Base-by-base conservation (phyloP, 2,329 filamentous ascomycete genomes). In the Lecanicillium sp. region DNA sequence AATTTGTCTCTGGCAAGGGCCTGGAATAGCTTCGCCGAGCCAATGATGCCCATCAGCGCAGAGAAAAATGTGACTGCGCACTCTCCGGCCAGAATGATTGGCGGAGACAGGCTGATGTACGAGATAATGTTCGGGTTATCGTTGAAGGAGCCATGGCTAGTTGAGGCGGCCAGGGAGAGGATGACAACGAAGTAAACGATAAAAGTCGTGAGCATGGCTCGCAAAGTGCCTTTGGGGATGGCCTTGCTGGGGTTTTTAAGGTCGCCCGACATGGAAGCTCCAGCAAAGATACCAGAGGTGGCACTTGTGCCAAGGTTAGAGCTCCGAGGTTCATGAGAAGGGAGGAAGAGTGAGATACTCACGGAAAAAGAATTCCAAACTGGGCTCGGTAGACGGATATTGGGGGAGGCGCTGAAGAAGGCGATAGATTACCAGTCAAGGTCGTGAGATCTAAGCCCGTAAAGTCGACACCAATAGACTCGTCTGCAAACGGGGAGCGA, bases 251-350 rank as follows among this genome's bases (percentile, higher is more conserved):
- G 87, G 46, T 87, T 81, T 45, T 76, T 83, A 36, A 94, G 61
- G 55, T 94, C 87, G 14, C 87, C 87, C 7, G 87, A 94, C 87
- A 94, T 94, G 49, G 85, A 90, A 6, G 87, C 87, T 14, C 88
- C 88, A 43, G 78, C 72, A 56, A 77, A 74, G 45, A 76, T 79
- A 17, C 73, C 71, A 3, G 65, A 73, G 1, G 71, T 75, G 17
- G 71, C 69, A 28, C 61, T 64, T 25, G 12, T 15, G 4, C 9
- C 18, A 11, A 5, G n/a, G 22, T 47, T 25, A 49, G 45, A 13
- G 6, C 4, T 7, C 8, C 64, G 49, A 56, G 71, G 65, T 73
- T 72, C 50, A 77, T 74, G 18, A 76, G 77, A 15, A 27, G 33
- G 2, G 5, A 18, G n/a, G 4, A 65, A 69, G 27, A 9, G 9